Base-by-base conservation (phyloP, 768 basidiomycete species). In the Tubosaeta sp. region DNA sequence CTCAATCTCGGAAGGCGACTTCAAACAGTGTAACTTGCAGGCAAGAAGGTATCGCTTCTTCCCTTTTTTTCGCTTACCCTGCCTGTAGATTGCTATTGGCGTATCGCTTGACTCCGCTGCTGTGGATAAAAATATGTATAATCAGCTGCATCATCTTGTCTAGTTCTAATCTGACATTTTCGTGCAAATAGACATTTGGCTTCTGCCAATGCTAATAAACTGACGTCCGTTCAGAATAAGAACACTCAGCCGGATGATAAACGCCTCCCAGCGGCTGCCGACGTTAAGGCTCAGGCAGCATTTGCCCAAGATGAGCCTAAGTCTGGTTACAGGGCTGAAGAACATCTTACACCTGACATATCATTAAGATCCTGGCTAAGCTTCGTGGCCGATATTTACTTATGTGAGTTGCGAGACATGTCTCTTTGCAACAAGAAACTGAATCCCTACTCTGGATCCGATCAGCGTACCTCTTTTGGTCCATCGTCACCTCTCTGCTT, bases 381-480 rank as follows among this genome's bases (percentile, higher is more conserved):
- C 58, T 77, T 81, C 54, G 43, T 64, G 9, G 67, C 74, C 33
- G 80, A 81, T 59, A 54, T 77, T 48, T 81, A 89, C 60, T 70
- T 87, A 11, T 80, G 88, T 90, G 51, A 46, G 58, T 55, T 10
- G 45, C 43, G 11, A 10, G 5, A n/a, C 41, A 35, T 11, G 6
- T 46, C 17, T 29, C 8, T 13, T 29, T 29, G 17, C 13, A 31
- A 48, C n/a, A 14, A 47, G 22, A 45, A 37, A 48, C 50, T 60
- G 37, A 64, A 44, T 37, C 43, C 10, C 19, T 12, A 53, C 13
- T 42, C 16, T 19, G 26, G 50, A 54, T 13, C 3, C 29, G 25
- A 48, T 46, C 51, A 91, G 88, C 86, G 5, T 91, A 84, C 62
- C 72, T 87, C 16, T 90, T 86, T 67, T 91, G 88, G 88, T 88